phyloP scores from a whole-genome alignment of 805 yeast genomes.

The Candida michaelii region DNA sequence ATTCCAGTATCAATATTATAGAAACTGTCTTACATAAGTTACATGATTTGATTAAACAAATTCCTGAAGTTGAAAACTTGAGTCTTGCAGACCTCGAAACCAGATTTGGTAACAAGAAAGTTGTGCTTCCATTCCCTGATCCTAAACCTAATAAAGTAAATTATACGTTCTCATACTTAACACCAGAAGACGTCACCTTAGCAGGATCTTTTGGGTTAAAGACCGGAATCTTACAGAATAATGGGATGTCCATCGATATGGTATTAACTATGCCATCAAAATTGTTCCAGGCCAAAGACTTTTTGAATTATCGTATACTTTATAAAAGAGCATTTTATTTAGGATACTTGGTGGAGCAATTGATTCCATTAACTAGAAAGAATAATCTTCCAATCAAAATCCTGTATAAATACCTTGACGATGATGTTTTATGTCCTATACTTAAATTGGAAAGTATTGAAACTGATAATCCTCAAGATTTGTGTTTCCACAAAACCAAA shows the following conservation, averaged over 20 bases:
- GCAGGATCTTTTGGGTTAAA: constrained; percentile 90
- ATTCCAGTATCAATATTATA: constrained; percentile 59
- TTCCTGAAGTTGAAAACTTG: constrained; percentile 56
- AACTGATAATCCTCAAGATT: constrained; percentile 50
- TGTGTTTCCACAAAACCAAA: constrained; percentile 61
- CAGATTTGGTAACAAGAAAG: constrained; percentile 49
- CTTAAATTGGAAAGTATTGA: constrained; percentile 59
- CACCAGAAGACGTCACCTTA: constrained; percentile 74
- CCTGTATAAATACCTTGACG: constrained; percentile 67
- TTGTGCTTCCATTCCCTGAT: constrained; percentile 82
- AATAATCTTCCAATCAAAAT: constrained; percentile 60
- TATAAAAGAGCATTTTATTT: constrained; percentile 88
- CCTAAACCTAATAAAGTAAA: constrained; percentile 78
- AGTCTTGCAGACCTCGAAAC: constrained; percentile 60
- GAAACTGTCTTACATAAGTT: constrained; percentile 76
- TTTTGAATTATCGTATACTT: constrained; percentile 82
- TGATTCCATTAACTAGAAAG: constrained; percentile 53
- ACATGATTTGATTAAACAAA: constrained; percentile 62
- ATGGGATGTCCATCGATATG: constrained; percentile 72
- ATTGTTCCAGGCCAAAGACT: constrained; percentile 83
- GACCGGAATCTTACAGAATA: constrained; percentile 66
- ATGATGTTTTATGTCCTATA: constrained; percentile 75
- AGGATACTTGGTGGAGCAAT: constrained; percentile 70
- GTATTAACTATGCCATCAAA: constrained; percentile 77
- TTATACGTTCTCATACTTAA: constrained; percentile 64